Percentiles rank a stretch among this genome's conserved stretches.
These are phyloP conservation scores for Phytophthora litchii DNA, from an alignment of 352 stramenopile species.

Conservation along the genomic window DNA sequence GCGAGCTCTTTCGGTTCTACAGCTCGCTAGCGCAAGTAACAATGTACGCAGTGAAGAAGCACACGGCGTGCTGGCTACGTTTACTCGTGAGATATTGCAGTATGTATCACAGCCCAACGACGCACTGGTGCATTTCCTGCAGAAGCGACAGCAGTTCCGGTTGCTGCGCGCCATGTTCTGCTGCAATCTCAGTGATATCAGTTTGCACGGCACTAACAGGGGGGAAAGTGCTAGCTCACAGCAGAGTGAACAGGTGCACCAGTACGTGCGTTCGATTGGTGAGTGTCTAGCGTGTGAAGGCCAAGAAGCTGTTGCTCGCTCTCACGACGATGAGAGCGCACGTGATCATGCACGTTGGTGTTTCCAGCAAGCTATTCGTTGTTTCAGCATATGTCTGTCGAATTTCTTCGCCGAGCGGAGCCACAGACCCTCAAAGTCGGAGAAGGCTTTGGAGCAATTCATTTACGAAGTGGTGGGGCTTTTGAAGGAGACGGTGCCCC, in stretches of 20 bases:
- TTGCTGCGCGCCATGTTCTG: conserved; percentile 72
- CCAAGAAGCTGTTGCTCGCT: conserved; percentile 40
- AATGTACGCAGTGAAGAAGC: conserved; percentile 61
- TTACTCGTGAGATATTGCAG: conserved; percentile 61
- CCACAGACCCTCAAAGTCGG: conserved; percentile 15
- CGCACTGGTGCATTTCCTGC: conserved; percentile 58
- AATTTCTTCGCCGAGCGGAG: conserved; percentile 49
- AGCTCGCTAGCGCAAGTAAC: conserved; percentile 41
- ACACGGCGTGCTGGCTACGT: conserved; percentile 57
- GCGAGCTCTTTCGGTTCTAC: conserved; percentile 55
- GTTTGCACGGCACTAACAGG: conserved; percentile 41
- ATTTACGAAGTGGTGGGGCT: conserved; percentile 67
- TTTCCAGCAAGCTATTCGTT: conserved; percentile 74
- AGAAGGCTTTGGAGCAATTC: conserved; percentile 55
- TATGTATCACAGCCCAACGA: conserved; percentile 62
- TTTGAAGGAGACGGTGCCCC: conserved; percentile 71
- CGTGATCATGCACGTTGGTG: conserved; percentile 54
- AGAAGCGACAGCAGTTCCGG: conserved; percentile 72
- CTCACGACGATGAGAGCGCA: conserved; percentile 36
- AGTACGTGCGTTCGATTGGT: conserved; percentile 65
- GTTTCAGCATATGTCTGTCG: conserved; percentile 74
- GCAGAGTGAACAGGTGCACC: conserved; percentile 41
- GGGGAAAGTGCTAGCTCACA: conserved; percentile 28
- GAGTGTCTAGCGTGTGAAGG: conserved; percentile 73
- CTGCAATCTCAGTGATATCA: conserved; percentile 66